Conservation (phyloP, 2,329 filamentous ascomycete species). For the Raffaelea albimanens region DNA sequence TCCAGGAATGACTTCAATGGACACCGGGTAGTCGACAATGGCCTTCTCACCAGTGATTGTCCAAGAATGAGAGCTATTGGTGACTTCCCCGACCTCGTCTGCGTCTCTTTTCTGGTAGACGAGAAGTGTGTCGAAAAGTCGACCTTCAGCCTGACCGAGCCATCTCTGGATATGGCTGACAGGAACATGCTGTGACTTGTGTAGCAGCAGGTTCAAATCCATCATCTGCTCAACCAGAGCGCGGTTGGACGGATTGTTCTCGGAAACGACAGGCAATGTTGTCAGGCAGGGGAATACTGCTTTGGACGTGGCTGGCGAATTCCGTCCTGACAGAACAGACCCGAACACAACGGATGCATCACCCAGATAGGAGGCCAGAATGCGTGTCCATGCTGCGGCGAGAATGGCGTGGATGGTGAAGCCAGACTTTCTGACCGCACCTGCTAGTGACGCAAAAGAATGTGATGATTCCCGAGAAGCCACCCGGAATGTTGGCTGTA, state of each 20-base stretch:
- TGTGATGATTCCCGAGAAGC: conserved; percentile 24
- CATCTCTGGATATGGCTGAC: conserved; percentile 64
- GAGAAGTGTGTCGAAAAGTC: conserved; percentile 76
- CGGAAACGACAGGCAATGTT: conserved; percentile 64
- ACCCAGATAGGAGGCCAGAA: conserved; percentile 69
- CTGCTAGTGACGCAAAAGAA: conserved; percentile 39
- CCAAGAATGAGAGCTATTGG: conserved; percentile 38
- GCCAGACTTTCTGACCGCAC: conserved; percentile 44
- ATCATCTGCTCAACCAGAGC: conserved; percentile 56
- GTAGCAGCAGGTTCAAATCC: conserved; percentile 51
- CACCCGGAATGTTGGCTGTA: conserved; percentile 20
- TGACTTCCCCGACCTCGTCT: conserved; percentile 2
- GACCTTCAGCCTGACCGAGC: conserved; percentile 53
- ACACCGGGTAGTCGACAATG: conserved; percentile 67
- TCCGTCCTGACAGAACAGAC: conserved; percentile 68
- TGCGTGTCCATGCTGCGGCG: conserved; percentile 67
- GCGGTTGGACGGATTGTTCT: conserved; percentile 41
- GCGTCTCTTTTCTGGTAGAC: conserved; percentile 62
- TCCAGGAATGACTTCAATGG: conserved; percentile 64
- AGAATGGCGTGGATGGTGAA: conserved; percentile 68
- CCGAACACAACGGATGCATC: conserved; percentile 70
- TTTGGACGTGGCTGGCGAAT: conserved; percentile 45
- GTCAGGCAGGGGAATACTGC: conserved; percentile 71
- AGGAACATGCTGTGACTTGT: conserved; percentile 63
- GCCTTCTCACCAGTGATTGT: conserved; percentile 54